Conservation (phyloP, 768 basidiomycete species). For the Tylopilus balloui region DNA sequence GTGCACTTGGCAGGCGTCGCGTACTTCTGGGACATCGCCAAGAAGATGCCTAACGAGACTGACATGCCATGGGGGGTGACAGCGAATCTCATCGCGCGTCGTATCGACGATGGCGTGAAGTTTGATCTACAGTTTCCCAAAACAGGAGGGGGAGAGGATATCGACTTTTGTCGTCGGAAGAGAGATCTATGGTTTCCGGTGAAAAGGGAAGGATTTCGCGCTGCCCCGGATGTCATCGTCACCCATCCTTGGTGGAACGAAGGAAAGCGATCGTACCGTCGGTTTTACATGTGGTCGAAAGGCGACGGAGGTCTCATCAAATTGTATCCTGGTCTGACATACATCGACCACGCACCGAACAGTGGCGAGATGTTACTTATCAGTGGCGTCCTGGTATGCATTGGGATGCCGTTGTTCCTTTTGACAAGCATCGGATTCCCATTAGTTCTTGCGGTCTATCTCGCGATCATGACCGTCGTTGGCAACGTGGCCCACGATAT, state of each 20-base stretch:
- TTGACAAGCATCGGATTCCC: slow-evolving; percentile 11
- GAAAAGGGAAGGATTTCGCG: slow-evolving; percentile 39
- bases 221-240: slow-evolving; percentile 46
- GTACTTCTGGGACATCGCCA: slow-evolving; percentile 59
- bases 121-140: slow-evolving; percentile 51
- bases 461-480: slow-evolving; percentile 29
- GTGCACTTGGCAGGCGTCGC: slow-evolving; percentile 54
- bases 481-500: slow-evolving; percentile 47
- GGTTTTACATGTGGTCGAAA: slow-evolving; percentile 57
- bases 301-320: slow-evolving; percentile 52
- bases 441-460: slow-evolving; percentile 17
- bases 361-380: slow-evolving; percentile 43
- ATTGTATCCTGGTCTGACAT: slow-evolving; percentile 44
- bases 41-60: slow-evolving; percentile 35
- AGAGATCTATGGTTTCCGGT: slow-evolving; percentile 34
- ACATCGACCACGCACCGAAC: slow-evolving; percentile 45
- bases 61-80: slow-evolving; percentile 64
- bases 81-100: slow-evolving; percentile 51
- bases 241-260: slow-evolving; percentile 57
- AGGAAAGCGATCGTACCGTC: slow-evolving; percentile 43
- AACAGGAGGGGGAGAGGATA: slow-evolving; percentile 63
- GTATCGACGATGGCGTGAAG: slow-evolving; percentile 40
- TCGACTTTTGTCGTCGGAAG: slow-evolving; percentile 53
- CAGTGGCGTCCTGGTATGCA: slow-evolving; percentile 11
- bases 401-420: slow-evolving; percentile 16